These are phyloP conservation scores for Stagonosporopsis tanaceti DNA, from an alignment of 2,329 filamentous ascomycete species.

Conservation along the genomic window DNA sequence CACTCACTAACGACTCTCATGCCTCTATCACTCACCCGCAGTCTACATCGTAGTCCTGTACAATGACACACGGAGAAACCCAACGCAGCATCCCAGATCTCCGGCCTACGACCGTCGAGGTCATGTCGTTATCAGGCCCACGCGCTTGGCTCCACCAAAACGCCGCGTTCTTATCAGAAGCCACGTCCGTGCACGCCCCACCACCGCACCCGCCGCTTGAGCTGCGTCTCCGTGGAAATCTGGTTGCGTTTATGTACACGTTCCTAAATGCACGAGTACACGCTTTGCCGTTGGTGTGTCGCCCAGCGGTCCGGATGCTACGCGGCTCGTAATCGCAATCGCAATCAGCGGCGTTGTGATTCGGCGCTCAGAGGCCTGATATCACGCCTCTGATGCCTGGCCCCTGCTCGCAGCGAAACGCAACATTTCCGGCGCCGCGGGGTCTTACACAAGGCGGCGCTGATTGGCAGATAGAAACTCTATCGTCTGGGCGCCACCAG, in stretches of 20 bases:
- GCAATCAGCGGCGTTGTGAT: constrained; percentile 5
- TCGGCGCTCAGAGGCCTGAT: constrained; percentile 10
- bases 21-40: too few species aligned
- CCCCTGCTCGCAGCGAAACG: neutral
- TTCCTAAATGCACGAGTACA: too few species aligned
- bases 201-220: constrained; percentile 1
- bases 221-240: constrained; percentile 14
- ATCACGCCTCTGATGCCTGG: neutral
- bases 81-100: neutral
- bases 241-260: neutral
- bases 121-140: constrained; percentile 23
- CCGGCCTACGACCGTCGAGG: neutral
- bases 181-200: constrained; percentile 18
- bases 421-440: constrained; percentile 35
- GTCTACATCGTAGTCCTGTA: too few species aligned
- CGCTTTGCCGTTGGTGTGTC: too few species aligned
- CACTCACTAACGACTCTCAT: too few species aligned
- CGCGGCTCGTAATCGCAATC: too few species aligned
- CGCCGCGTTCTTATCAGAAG: constrained; percentile 32
- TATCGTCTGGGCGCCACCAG: constrained; percentile 2
- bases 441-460: neutral
- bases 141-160: constrained; percentile 27
- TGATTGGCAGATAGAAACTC: constrained; percentile 16
- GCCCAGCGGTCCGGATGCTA: too few species aligned
- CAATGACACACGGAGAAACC: too few species aligned